Conservation (phyloP, 495 filamentous ascomycete species). For the Penicillium diatomitis region DNA sequence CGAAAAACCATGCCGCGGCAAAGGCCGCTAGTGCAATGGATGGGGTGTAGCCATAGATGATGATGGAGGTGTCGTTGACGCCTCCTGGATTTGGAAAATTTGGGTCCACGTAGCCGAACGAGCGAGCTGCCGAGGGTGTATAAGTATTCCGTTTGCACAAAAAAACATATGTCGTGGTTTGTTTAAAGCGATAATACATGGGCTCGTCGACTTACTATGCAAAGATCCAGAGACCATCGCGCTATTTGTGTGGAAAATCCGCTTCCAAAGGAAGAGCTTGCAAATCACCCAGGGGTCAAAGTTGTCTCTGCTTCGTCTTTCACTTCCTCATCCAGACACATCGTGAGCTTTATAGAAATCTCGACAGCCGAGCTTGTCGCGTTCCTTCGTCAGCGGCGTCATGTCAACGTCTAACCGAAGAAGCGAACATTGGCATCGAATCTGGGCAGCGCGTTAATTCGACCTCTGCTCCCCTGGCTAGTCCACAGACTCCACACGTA, state of each 20-base stretch:
- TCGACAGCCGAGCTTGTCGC: background rate
- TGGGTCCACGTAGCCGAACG: constrained; percentile 9
- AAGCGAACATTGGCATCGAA: background rate
- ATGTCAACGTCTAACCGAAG: background rate
- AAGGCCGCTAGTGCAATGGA: constrained; percentile 8
- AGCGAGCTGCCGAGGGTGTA: background rate
- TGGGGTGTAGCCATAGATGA: constrained; percentile 13
- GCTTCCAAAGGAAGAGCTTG: too few relatives aligned
- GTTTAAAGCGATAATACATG: background rate
- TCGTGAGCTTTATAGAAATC: background rate
- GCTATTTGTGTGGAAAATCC: too few relatives aligned
- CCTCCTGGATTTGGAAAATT: constrained; percentile 6
- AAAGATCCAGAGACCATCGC: too few relatives aligned
- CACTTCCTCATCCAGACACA: background rate
- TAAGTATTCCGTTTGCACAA: background rate
- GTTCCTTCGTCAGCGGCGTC: background rate
- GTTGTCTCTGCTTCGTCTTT: background rate
- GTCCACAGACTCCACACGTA: background rate
- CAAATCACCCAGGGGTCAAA: too few relatives aligned
- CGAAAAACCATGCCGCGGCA: constrained; percentile 9
- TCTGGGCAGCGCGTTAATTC: background rate
- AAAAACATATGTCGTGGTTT: background rate
- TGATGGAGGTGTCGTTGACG: constrained; percentile 4
- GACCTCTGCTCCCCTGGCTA: background rate
- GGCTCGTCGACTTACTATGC: background rate